Evolutionary conservation across 2,329 filamentous ascomycete genomes (phyloP), one percentile per base, ranked within the genome.

Genomic region (Zopfia rhizophila): DNA sequence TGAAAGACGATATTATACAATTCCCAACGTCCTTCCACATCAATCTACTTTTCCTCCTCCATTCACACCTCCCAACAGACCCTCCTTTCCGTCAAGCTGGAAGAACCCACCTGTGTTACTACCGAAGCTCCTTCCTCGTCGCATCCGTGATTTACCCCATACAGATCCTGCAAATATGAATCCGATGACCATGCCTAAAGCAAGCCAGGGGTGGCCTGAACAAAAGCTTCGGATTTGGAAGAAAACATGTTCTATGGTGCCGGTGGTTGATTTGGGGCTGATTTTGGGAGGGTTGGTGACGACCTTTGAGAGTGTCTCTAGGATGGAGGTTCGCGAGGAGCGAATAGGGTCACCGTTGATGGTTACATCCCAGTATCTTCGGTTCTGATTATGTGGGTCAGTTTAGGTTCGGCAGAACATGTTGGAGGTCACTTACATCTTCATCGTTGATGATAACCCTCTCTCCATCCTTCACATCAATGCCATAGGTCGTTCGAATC

Each of bases 371-470:
- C 94, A 99, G 77, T 96, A 99, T 55, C 89, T 86, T 61, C 90
- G 91, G 75, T 90, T 91, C 90, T 96, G 28, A 3, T 18, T 7
- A 3, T 29, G 16, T 31, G 22, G 43, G n/a, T 58, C 39, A 60
- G 47, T 41, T 43, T 19, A 23, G 18, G 23, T 14, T 10, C 16
- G 11, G 18, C 23, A 24, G 36, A 7, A 23, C 19, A 17, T 38
- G 12, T 11, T 8, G 28, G n/a, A 24, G 19, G 5, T 42, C 48
- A 80, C 90, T 88, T 79, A 96, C 91, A 72, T 96, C 91, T 78
- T 97, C 90, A 62, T 99, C 94, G 59, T 97, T 97, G 75, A 99
- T 94, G 48, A 99, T 88, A 43, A 99, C 90, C 53, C 90, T 85
- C 72, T 97, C 94, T 35, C 93, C 92, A 53, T 94, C 86, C 51